Evolutionary conservation across 2,329 filamentous ascomycete genomes (phyloP).

Genomic region (Atkinsonella texensis): DNA sequence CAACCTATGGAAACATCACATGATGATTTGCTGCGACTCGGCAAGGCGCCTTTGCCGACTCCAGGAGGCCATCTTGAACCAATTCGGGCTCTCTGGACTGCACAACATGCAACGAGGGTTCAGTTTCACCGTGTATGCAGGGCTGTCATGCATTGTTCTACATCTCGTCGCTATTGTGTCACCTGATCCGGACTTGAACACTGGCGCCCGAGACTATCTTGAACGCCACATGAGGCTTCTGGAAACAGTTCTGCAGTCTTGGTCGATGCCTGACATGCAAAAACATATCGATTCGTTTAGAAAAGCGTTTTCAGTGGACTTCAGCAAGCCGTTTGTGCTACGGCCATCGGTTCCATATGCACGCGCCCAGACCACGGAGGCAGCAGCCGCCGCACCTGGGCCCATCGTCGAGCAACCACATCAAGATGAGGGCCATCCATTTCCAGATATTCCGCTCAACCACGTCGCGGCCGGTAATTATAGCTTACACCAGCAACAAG

Average conservation of each 20-base stretch:
- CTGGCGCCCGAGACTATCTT: constrained; percentile 78
- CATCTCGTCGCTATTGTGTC: constrained; percentile 90
- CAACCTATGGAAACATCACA: constrained; percentile 75
- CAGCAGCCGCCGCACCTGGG: too few relatives aligned
- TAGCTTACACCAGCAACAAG: not conserved
- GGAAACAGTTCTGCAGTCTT: constrained; percentile 69
- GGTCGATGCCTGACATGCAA: constrained; percentile 84
- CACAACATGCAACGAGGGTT: constrained; percentile 89
- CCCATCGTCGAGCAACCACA: not conserved
- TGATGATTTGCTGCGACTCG: constrained; percentile 73
- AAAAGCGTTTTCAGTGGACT: constrained; percentile 82
- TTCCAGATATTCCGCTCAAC: not conserved
- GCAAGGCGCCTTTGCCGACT: constrained; percentile 77
- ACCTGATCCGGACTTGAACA: constrained; percentile 77
- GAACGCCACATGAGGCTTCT: constrained; percentile 88
- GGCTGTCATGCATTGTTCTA: constrained; percentile 83
- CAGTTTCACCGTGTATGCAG: constrained; percentile 88
- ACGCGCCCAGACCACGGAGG: not conserved
- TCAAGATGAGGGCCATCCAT: not conserved
- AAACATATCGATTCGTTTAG: constrained; percentile 81
- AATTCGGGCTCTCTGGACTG: constrained; percentile 67
- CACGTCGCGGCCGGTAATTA: not conserved
- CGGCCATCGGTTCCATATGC: constrained; percentile 77
- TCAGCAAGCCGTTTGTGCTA: constrained; percentile 72
- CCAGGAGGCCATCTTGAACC: constrained; percentile 69